Base-by-base conservation (phyloP, 345 rosid species). In the Litchi chinensis region DNA sequence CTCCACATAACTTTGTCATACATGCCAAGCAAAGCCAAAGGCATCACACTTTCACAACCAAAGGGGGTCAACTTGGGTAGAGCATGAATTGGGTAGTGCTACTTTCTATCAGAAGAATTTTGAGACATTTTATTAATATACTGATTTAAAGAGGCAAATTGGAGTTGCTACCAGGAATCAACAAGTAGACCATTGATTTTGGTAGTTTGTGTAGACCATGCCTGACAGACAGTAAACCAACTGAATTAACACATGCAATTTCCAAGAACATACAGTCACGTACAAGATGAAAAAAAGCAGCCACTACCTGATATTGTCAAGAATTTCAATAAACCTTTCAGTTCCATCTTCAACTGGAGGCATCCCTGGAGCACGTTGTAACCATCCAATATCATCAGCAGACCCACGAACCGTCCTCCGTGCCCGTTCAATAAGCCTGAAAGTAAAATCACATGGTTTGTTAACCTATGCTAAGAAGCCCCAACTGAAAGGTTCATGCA, bases 371-470 rank as follows among this genome's bases (percentile, higher is more conserved):
- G 82, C 91, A 39, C 80, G 84, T 70, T 90, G 91, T 79, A 96
- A 86, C 99, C 98, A 96, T 76, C 99, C 98, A 81, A 96, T 89
- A 85, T 96, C 99, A 82, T 93, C 94, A 59, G 97, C 98, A 6
- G 99, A 94, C 62, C 99, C 99, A 62, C 91, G 95, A 79, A 96
- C 97, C 50, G 98, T 96, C 85, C 91, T 93, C 77, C 94, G 84
- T 54, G 95, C 97, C 24, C 94, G 90, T 79, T 96, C 98, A 77
- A 96, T 79, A 77, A 96, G 97, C 82, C 99, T 96, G 86, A 75
- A 76, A 62, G 24, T 43, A 78, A 71, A 63, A 70, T 18, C 78
- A 75, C 18, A 26, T 40, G 13, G 56, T 71, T 44, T 16, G 21
- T 52, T 28, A 22, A 24, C 6, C 28, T 22, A 73, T 5, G 52